Evolutionary conservation across 768 basidiomycete species (phyloP).

Genomic region (Tephrocybe sp.): DNA sequence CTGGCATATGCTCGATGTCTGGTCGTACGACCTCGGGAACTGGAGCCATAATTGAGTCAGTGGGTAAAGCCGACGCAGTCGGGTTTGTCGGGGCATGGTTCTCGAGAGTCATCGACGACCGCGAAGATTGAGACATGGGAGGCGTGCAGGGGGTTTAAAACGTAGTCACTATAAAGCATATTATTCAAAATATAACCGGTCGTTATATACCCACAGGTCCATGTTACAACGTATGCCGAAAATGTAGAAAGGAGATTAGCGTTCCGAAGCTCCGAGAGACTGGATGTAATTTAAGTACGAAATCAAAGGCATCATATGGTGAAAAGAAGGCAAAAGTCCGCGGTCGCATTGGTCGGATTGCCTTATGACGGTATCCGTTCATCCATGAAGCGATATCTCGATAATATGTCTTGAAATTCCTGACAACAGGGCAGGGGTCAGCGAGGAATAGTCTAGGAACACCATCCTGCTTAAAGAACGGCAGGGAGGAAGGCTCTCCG

Average conservation of each 20-base stretch:
- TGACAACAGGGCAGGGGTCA: no score
- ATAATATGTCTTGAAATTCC: no score
- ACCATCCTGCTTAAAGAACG: no score
- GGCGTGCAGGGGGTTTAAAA: background rate
- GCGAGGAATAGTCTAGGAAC: no score
- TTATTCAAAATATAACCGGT: background rate
- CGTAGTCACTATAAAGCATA: background rate
- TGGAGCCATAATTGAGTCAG: slow-evolving; percentile 4
- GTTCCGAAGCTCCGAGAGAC: slow-evolving; percentile 8
- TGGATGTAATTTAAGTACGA: no score
- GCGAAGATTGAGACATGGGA: slow-evolving; percentile 10
- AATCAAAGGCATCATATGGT: slow-evolving; percentile 8
- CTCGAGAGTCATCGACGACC: slow-evolving; percentile 8
- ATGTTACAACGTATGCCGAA: background rate
- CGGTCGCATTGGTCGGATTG: no score
- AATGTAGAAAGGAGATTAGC: background rate
- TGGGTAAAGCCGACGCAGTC: background rate
- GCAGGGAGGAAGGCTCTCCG: no score
- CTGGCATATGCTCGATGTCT: slow-evolving; percentile 55
- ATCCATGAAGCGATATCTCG: no score
- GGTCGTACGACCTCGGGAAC: slow-evolving; percentile 1
- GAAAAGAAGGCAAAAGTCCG: no score
- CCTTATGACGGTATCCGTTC: no score
- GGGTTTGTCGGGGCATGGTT: slow-evolving; percentile 4
- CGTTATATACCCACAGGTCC: slow-evolving; percentile 13